phyloP scores from a whole-genome alignment of 805 yeast genomes.

The Saccharomycopsis synnaedendra region DNA sequence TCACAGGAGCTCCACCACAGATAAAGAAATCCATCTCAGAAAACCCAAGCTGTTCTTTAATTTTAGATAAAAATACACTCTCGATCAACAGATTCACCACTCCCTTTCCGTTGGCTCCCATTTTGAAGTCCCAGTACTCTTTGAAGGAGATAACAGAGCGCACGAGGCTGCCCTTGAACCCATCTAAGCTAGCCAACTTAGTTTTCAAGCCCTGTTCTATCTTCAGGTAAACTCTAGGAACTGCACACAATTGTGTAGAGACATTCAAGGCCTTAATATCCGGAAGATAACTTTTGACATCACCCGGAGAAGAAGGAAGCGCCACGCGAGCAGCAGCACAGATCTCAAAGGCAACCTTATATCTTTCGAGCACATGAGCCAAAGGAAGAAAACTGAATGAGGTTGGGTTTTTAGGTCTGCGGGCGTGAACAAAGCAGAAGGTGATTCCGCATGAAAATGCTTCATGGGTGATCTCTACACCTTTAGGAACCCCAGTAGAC shows the following conservation, averaged over 20 bases:
- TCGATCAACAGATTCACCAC: constrained; percentile 1
- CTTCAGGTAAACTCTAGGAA: constrained; percentile 46
- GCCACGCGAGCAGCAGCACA: constrained; percentile 31
- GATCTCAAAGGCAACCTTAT: constrained; percentile 18
- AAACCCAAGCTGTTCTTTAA: constrained; percentile 28
- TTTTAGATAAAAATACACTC: constrained; percentile 22
- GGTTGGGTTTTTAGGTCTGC: constrained; percentile 28
- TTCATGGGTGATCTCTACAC: constrained; percentile 38
- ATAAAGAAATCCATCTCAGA: constrained; percentile 24
- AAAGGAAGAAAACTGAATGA: constrained; percentile 37
- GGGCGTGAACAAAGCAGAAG: constrained; percentile 17
- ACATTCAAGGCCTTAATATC: constrained; percentile 32
- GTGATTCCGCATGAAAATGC: constrained; percentile 6
- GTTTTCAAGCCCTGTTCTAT: constrained; percentile 38
- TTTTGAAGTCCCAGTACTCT: constrained; percentile 6
- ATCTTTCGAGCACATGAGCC: constrained; percentile 48
- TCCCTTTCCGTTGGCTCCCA: constrained; percentile 7
- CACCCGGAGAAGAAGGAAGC: constrained; percentile 36
- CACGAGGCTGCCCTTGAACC: constrained; percentile 11
- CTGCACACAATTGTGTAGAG: constrained; percentile 39
- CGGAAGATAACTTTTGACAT: constrained; percentile 32
- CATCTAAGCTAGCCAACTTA: constrained; percentile 7
- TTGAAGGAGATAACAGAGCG: constrained; percentile 7
- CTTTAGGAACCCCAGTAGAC: constrained; percentile 57
- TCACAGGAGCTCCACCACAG: constrained; percentile 53